phyloP scores from a whole-genome alignment of 2,329 filamentous ascomycete genomes.

The Penicillium sp. region DNA sequence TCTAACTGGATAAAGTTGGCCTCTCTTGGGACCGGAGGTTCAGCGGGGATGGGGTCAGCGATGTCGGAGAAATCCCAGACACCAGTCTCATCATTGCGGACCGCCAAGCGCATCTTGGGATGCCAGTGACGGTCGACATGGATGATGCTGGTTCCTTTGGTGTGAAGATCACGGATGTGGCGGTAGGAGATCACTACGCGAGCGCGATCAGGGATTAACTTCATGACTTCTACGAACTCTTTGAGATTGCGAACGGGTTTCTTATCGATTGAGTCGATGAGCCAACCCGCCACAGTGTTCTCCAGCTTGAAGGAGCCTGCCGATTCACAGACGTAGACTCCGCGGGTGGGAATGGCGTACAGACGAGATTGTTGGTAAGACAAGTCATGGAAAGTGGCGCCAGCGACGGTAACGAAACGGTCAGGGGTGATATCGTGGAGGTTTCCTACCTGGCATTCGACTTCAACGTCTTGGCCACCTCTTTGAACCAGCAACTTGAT shows the following conservation, averaged over 20 bases:
- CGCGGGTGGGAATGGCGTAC: conserved; percentile 86
- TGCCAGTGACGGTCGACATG: conserved; percentile 95
- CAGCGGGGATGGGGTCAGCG: conserved; percentile 71
- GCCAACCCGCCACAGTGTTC: conserved; percentile 84
- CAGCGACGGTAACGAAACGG: conserved; percentile 89
- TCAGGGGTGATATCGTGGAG: conserved; percentile 93
- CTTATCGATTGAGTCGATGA: conserved; percentile 88
- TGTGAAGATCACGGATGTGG: conserved; percentile 91
- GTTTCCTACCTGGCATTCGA: conserved; percentile 81
- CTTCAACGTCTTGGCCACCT: conserved; percentile 79
- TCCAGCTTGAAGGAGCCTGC: conserved; percentile 94
- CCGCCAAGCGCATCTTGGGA: conserved; percentile 85
- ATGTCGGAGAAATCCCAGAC: conserved; percentile 93
- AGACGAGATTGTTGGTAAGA: conserved; percentile 97
- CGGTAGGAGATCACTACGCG: conserved; percentile 93
- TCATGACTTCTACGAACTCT: conserved; percentile 87
- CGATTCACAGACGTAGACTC: conserved; percentile 92
- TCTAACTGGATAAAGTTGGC: conserved; percentile 91
- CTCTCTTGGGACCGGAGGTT: conserved; percentile 66
- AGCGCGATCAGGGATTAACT: conserved; percentile 72
- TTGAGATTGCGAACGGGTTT: conserved; percentile 84
- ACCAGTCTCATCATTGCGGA: conserved; percentile 83
- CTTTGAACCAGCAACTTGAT: conserved; percentile 80
- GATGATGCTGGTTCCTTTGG: conserved; percentile 85
- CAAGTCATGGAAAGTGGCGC: conserved; percentile 89